These are phyloP conservation scores for Fusarium nygamai DNA, from an alignment of 2,329 filamentous ascomycete species.

Conservation along the genomic window DNA sequence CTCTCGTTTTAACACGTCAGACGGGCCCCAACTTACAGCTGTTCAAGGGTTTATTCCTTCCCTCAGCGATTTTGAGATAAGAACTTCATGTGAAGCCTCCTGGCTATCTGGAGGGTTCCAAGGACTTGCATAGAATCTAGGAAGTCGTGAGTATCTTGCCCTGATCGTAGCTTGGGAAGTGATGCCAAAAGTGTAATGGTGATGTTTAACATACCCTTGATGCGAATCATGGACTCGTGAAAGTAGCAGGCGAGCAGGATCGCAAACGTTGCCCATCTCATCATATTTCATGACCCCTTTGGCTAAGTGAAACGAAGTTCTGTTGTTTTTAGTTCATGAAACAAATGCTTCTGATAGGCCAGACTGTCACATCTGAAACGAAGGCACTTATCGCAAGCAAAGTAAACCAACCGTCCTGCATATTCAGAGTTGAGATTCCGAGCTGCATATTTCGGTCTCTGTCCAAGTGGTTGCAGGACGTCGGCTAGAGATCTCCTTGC, in stretches of 20 bases:
- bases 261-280: neutral
- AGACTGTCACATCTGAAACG: constrained; percentile 18
- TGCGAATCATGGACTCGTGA: neutral
- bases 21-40: constrained; percentile 18
- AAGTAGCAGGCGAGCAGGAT: neutral
- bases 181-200: neutral
- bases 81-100: constrained; percentile 17
- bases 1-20: constrained; percentile 30
- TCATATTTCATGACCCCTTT: neutral
- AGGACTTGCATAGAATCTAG: constrained; percentile 2
- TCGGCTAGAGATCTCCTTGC: constrained; percentile 4
- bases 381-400: constrained; percentile 11
- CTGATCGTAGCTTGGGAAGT: neutral
- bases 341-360: neutral
- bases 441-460: constrained; percentile 12
- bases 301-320: neutral
- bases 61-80: neutral
- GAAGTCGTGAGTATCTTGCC: neutral
- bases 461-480: constrained; percentile 10
- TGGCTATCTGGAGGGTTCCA: constrained; percentile 10
- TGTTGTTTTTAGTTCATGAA: neutral
- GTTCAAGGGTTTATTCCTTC: neutral
- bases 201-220: neutral
- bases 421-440: constrained; percentile 7
- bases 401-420: constrained; percentile 27